phyloP scores from a whole-genome alignment of 768 basidiomycete species.

The Tricholoma hemisulphureum region DNA sequence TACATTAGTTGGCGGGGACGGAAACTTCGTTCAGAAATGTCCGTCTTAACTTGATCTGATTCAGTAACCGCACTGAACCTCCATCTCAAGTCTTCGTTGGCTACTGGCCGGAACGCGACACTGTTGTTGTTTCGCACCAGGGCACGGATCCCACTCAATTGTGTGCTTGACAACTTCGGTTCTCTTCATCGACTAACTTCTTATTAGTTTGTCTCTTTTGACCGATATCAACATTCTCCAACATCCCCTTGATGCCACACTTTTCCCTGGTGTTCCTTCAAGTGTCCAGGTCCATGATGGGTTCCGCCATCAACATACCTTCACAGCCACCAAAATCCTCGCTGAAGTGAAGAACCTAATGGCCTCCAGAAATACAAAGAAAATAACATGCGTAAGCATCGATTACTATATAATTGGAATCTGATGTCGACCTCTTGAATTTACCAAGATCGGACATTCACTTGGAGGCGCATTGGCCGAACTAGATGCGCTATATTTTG shows the following conservation, averaged over 20 bases:
- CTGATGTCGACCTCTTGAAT: slow-evolving; percentile 13
- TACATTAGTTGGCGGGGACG: slow-evolving; percentile 50
- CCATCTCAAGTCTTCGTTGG: not conserved
- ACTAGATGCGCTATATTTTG: slow-evolving; percentile 47
- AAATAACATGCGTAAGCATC: slow-evolving; percentile 38
- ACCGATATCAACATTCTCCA: slow-evolving; percentile 47
- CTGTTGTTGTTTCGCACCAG: slow-evolving; percentile 60
- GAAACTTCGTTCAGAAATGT: slow-evolving; percentile 49
- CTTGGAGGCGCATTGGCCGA: slow-evolving; percentile 53
- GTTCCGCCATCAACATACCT: slow-evolving; percentile 50
- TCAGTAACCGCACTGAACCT: not conserved
- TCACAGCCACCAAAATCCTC: slow-evolving; percentile 45
- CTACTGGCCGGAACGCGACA: slow-evolving; percentile 47
- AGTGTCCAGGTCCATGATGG: slow-evolving; percentile 51
- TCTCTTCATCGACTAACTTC: not conserved
- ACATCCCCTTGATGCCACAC: slow-evolving; percentile 37
- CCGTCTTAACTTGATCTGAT: slow-evolving; percentile 6
- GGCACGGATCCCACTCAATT: slow-evolving; percentile 58
- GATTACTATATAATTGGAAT: not conserved
- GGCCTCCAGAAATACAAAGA: slow-evolving; percentile 32
- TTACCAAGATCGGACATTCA: slow-evolving; percentile 43
- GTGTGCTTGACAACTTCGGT: slow-evolving; percentile 28
- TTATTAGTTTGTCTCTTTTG: slow-evolving; percentile 43
- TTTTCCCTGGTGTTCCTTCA: slow-evolving; percentile 55
- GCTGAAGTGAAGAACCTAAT: slow-evolving; percentile 41